A percentile compares a stretch with the other conserved stretches of the same genome.
These are phyloP conservation scores for Protea cynaroides DNA, from an alignment of 164 flowering plant species.

Conservation along the genomic window DNA sequence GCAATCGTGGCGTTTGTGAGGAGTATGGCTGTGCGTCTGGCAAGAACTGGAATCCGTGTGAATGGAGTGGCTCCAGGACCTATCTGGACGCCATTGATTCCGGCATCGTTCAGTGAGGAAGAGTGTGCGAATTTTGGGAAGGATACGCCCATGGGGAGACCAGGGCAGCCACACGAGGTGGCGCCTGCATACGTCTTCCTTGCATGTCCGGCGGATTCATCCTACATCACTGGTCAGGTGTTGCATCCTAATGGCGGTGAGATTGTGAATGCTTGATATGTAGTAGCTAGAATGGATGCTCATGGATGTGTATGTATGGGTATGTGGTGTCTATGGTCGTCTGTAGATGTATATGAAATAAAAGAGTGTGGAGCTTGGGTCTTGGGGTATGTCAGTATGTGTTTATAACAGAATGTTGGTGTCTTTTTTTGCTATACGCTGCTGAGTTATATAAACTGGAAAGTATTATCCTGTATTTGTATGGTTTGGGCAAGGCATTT, in stretches of 20 bases:
- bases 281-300: neutral
- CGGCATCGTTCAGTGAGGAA: constrained; percentile 53
- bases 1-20: constrained; percentile 72
- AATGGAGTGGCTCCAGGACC: constrained; percentile 84
- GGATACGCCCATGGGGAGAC: constrained; percentile 69
- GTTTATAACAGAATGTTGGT: too few relatives aligned
- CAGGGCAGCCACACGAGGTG: constrained; percentile 70
- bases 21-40: constrained; percentile 56
- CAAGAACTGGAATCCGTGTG: constrained; percentile 56
- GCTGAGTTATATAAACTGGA: too few relatives aligned
- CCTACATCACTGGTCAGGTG: constrained; percentile 66
- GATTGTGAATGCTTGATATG: neutral
- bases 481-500: too few relatives aligned
- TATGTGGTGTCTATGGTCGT: too few relatives aligned
- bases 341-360: too few relatives aligned
- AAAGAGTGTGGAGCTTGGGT: too few relatives aligned
- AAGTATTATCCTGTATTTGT: too few relatives aligned
- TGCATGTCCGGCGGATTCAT: constrained; percentile 45
- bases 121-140: constrained; percentile 41
- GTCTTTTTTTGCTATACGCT: too few relatives aligned
- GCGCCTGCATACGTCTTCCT: constrained; percentile 68
- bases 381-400: too few relatives aligned
- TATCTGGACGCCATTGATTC: constrained; percentile 70
- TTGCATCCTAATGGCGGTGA: constrained; percentile 66
- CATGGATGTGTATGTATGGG: too few relatives aligned